These are phyloP conservation scores for Aspergillus fischeri DNA, from an alignment of 2,329 filamentous ascomycete genomes.

Conservation along the genomic window DNA sequence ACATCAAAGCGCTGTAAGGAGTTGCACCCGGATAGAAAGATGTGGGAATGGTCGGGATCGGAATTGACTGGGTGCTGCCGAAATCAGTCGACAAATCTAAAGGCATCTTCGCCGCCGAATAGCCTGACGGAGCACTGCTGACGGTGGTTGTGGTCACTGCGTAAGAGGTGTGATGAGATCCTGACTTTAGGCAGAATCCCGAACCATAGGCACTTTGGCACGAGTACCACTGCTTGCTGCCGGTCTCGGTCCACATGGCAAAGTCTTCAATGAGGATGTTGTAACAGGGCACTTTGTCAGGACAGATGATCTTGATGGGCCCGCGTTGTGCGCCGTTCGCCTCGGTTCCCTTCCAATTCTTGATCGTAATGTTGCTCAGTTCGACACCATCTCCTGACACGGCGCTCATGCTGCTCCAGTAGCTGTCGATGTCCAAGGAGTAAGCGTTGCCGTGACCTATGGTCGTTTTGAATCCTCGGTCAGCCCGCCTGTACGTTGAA, in stretches of 20 bases:
- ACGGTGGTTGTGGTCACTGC: conserved; percentile 25
- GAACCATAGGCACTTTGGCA: conserved; percentile 50
- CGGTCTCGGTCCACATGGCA: conserved; percentile 42
- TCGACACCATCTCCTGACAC: conserved; percentile 49
- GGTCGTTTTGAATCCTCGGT: neutral
- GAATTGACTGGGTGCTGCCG: conserved; percentile 21
- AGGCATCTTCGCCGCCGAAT: conserved; percentile 25
- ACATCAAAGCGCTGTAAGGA: neutral
- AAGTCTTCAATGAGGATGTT: conserved; percentile 50
- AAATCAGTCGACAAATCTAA: conserved; percentile 22
- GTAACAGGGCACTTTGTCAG: conserved; percentile 49
- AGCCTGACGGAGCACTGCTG: conserved; percentile 23
- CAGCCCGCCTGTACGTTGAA: neutral
- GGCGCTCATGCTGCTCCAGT: conserved; percentile 46
- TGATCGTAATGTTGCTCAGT: conserved; percentile 51
- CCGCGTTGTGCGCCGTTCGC: conserved; percentile 48
- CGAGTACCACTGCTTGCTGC: conserved; percentile 30
- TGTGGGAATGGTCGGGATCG: conserved; percentile 18
- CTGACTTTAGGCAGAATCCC: conserved; percentile 44
- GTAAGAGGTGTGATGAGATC: neutral
- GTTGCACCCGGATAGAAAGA: neutral
- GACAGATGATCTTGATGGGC: conserved; percentile 52
- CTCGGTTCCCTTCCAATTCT: conserved; percentile 53
- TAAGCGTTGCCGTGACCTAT: conserved; percentile 56
- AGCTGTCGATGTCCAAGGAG: conserved; percentile 52